These are phyloP conservation scores for Neophaeococcomyces aloes DNA, from an alignment of 2,329 filamentous ascomycete species.

Conservation along the genomic window DNA sequence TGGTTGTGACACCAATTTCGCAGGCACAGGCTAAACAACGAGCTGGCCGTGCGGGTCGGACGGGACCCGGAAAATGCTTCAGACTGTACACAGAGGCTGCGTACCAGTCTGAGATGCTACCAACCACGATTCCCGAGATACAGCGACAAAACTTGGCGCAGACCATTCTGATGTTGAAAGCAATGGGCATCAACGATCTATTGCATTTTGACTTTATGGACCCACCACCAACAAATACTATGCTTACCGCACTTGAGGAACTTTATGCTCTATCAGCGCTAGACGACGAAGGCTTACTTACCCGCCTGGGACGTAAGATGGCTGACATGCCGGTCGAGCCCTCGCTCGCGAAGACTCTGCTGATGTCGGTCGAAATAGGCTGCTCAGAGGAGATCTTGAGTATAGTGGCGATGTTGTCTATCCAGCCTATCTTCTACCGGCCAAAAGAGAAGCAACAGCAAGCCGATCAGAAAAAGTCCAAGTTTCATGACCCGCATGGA, in stretches of 20 bases:
- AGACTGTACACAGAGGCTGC: constrained; percentile 89
- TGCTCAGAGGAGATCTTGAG: constrained; percentile 91
- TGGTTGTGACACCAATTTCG: constrained; percentile 91
- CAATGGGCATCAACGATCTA: constrained; percentile 97
- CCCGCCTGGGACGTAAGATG: constrained; percentile 88
- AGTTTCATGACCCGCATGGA: constrained; percentile 90
- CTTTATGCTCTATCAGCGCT: constrained; percentile 83
- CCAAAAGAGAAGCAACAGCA: constrained; percentile 95
- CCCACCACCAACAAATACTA: constrained; percentile 90
- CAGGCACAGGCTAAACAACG: constrained; percentile 94
- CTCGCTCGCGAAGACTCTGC: constrained; percentile 77
- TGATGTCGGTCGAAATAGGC: constrained; percentile 72
- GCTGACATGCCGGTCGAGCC: constrained; percentile 98
- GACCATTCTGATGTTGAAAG: constrained; percentile 95
- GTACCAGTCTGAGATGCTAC: constrained; percentile 93
- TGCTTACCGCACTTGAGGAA: constrained; percentile 92
- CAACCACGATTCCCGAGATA: constrained; percentile 91
- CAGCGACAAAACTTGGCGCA: constrained; percentile 86
- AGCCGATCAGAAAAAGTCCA: constrained; percentile 93
- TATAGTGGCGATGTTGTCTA: constrained; percentile 88
- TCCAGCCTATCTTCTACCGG: constrained; percentile 80
- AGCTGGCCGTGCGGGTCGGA: constrained; percentile 83
- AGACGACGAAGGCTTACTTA: constrained; percentile 90
- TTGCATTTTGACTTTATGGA: constrained; percentile 99
- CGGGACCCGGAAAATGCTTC: constrained; percentile 92